These are phyloP conservation scores for Globisporangium nodosum DNA, from an alignment of 352 stramenopile species.

Conservation along the genomic window DNA sequence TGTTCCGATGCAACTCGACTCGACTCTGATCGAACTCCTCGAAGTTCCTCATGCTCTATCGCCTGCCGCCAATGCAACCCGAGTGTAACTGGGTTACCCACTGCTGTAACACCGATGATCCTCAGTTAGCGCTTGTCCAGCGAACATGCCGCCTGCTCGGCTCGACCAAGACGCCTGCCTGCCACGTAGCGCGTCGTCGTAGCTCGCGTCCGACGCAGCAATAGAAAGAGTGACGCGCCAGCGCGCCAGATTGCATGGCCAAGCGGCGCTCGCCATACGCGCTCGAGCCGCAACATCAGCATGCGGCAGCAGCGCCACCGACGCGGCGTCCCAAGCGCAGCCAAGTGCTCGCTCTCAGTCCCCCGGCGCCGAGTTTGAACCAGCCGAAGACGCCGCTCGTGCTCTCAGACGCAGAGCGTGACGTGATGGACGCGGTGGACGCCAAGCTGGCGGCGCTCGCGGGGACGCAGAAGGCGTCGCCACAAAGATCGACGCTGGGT, in stretches of 20 bases:
- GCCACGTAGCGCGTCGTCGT: too few relatives aligned
- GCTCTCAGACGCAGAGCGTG: conserved; percentile 7
- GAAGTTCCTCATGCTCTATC: too few relatives aligned
- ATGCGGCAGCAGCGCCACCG: not conserved
- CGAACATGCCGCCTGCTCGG: too few relatives aligned
- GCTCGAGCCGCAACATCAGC: conserved; percentile 6
- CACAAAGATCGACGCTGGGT: not conserved
- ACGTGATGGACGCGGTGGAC: conserved; percentile 9
- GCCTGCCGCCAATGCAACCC: too few relatives aligned
- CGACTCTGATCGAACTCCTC: too few relatives aligned
- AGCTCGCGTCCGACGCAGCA: too few relatives aligned
- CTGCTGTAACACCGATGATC: too few relatives aligned
- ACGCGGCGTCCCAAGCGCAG: not conserved
- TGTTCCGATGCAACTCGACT: too few relatives aligned
- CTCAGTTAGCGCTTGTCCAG: too few relatives aligned
- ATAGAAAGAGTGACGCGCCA: too few relatives aligned
- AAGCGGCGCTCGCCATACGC: conserved; percentile 41
- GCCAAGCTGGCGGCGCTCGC: conserved; percentile 12
- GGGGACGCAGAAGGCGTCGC: not conserved
- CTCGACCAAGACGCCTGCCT: too few relatives aligned
- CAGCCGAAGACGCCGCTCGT: not conserved
- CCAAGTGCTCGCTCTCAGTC: not conserved
- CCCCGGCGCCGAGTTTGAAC: not conserved
- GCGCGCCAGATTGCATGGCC: conserved; percentile 4
- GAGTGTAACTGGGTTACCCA: too few relatives aligned